Percentiles rank a stretch among this genome's conserved stretches.
Evolutionary conservation across 73 alveolate species (phyloP).

Genomic region (Paramecium octaurelia): DNA sequence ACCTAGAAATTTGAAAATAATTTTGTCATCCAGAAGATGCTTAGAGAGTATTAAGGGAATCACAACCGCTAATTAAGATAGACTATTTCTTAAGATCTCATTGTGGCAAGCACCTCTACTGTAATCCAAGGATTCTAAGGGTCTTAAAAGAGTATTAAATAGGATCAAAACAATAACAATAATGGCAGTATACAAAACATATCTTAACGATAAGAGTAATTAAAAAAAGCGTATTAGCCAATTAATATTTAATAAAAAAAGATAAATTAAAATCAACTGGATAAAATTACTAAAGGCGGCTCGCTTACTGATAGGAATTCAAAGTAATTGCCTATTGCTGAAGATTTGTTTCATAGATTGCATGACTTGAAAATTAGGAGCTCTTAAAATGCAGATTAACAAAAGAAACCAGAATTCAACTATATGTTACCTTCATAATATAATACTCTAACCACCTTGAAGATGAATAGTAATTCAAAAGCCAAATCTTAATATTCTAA

Average conservation of each 20-base stretch:
- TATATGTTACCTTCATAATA: constrained; percentile 40
- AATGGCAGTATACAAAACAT: constrained; percentile 21
- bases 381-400: neutral
- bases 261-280: neutral
- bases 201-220: neutral
- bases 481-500: constrained; percentile 10
- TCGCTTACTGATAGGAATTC: constrained; percentile 14
- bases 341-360: neutral
- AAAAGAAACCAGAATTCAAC: constrained; percentile 4
- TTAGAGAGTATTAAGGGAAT: neutral
- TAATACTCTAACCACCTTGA: neutral
- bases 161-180: neutral
- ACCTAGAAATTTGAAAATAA: neutral
- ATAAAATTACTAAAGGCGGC: constrained; percentile 48
- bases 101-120: constrained; percentile 31
- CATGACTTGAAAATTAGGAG: neutral
- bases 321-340: constrained; percentile 1
- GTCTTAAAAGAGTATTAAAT: neutral
- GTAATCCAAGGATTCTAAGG: constrained; percentile 26
- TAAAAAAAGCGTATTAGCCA: neutral
- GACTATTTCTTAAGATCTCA: neutral
- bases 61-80: neutral
- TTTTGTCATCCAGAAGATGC: constrained; percentile 8
- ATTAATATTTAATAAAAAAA: neutral
- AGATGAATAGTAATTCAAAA: neutral